Evolutionary conservation across 108 stramenopile genomes (phyloP), one percentile per base, ranked within the genome.

Genomic region (Fistulifera pelliculosa): DNA sequence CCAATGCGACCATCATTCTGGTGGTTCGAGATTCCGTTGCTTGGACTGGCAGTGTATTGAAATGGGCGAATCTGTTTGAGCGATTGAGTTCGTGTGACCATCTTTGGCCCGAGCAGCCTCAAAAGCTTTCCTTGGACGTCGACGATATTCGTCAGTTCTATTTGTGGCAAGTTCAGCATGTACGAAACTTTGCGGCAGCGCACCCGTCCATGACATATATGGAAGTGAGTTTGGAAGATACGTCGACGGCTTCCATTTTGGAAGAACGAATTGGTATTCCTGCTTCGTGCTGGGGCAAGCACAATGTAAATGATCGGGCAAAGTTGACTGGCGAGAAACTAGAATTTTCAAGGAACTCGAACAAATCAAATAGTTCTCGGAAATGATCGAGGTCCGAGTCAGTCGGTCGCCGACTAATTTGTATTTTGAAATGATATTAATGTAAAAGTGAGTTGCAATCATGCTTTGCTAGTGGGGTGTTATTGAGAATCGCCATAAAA

Each of bases 131-230:
- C 2, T 38, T 38, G 12, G 25, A n/a, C 4, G 22, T 38, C 18
- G 38, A 39, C 12, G 47, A 60, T 16, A 41, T 40, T 17, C 38
- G 7, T 1, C 6, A 67, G 4, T 78, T 78, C 48, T 78, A 78
- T 41, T 31, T 71, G 27, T 66, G 70, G 27, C 69, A 78, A 28
- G 74, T 66, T 18, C 58, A 71, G 26, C 70, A 71, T 54, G 61
- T 78, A 38, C 65, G 77, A 27, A 56, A 71, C 31, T 78, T 78
- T 57, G 77, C 68, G n/a, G 28, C 64, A 57, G 39, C 54, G 12
- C 73, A 78, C 60, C 48, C 62, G 14, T 64, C 73, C 5, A 47
- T 78, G 58, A 78, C 68, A 11, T 78, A 74, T 60, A n/a, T 78
- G 5, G 77, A 78, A 39, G 61, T 74, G 13, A 42, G 60, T 48